Evolutionary conservation across 257 asterid genomes (phyloP).

Genomic region (Datura wrightii): DNA sequence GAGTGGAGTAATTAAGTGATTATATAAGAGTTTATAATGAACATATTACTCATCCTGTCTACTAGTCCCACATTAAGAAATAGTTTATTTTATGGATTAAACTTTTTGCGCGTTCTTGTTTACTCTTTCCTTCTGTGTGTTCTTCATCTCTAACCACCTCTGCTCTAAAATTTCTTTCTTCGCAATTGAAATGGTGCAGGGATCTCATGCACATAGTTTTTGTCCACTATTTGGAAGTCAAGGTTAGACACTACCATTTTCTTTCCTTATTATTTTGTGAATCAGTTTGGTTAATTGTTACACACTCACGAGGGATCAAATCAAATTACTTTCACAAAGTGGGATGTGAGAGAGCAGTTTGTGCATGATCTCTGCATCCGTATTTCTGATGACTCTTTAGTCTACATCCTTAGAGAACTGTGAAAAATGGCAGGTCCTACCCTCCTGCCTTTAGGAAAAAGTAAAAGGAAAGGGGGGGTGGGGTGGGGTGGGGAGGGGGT

Average conservation of each 20-base stretch:
- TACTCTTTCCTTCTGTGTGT: not conserved
- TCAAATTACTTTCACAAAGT: not conserved
- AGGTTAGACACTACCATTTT: conserved; percentile 58
- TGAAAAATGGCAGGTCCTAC: not conserved
- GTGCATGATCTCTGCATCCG: not conserved
- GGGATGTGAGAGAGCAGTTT: not conserved
- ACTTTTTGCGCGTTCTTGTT: not conserved
- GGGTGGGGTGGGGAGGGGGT: not conserved
- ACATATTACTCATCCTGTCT: not conserved
- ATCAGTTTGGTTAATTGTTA: conserved; percentile 12
- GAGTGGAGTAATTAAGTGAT: conserved; percentile 12
- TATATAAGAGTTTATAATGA: not conserved
- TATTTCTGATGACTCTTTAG: conserved; percentile 14
- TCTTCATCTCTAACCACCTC: conserved; percentile 12
- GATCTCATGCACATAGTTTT: conserved; percentile 94
- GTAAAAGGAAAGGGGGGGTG: too few relatives aligned
- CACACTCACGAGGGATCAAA: conserved; percentile 7
- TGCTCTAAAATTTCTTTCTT: conserved; percentile 38
- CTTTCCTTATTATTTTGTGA: not conserved
- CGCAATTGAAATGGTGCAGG: conserved; percentile 68
- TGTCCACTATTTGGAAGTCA: conserved; percentile 98
- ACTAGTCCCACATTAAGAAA: not conserved
- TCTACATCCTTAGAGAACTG: not conserved
- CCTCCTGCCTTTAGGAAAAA: not conserved
- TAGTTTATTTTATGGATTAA: not conserved